A percentile compares a stretch with the other conserved stretches of the same genome.
Evolutionary conservation across 139 green algal species (phyloP).

Genomic region (Chlorella sorokiniana): DNA sequence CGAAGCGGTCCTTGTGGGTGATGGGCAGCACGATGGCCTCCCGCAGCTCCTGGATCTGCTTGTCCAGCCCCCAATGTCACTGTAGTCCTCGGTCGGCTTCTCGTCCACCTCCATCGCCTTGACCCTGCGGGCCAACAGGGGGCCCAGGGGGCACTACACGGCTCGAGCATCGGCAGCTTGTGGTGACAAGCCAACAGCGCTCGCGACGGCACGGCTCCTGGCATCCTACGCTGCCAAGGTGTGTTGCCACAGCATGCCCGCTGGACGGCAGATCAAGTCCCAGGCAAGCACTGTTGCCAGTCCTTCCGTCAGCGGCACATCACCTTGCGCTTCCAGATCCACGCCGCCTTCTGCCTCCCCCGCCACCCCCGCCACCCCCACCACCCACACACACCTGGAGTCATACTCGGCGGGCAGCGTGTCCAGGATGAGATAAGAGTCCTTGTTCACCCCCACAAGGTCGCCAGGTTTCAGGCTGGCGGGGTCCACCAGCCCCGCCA

Average conservation of each 20-base stretch:
- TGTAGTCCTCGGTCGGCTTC: conserved; percentile 99
- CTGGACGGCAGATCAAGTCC: too few relatives aligned
- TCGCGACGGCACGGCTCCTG: conserved; percentile 48
- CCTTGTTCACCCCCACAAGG: conserved; percentile 99
- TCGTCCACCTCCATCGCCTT: conserved; percentile 93
- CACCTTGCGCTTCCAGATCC: too few relatives aligned
- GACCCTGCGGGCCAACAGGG: conserved; percentile 33
- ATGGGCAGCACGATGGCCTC: conserved; percentile 99
- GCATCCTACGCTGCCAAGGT: conserved; percentile 97
- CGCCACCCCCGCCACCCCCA: too few relatives aligned
- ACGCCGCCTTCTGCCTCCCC: not conserved
- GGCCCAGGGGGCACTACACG: too few relatives aligned
- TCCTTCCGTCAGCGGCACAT: too few relatives aligned
- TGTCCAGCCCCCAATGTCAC: conserved; percentile 80
- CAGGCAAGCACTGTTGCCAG: too few relatives aligned
- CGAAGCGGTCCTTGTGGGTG: conserved; percentile 95
- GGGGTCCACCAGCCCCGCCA: conserved; percentile 96
- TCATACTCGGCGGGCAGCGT: conserved; percentile 98
- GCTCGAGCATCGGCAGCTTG: too few relatives aligned
- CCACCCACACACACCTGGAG: conserved; percentile 80
- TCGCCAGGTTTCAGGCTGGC: conserved; percentile 85
- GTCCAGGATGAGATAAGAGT: conserved; percentile 98
- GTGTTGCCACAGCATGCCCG: conserved; percentile 82
- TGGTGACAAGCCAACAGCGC: too few relatives aligned
- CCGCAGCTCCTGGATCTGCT: conserved; percentile 96